These are phyloP conservation scores for Cantharellus anzutake DNA, from an alignment of 768 basidiomycete species.

Conservation along the genomic window DNA sequence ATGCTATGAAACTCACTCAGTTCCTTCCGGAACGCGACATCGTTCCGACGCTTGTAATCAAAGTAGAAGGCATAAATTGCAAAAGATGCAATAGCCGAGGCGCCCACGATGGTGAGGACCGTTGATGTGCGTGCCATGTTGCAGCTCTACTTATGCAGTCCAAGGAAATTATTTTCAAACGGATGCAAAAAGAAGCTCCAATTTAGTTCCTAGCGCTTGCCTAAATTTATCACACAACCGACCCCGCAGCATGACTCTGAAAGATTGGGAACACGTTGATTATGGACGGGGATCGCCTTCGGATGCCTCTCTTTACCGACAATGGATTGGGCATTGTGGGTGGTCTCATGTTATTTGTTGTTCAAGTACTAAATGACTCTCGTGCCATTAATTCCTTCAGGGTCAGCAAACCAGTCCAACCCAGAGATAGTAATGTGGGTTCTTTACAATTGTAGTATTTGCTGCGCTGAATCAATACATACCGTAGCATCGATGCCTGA, in stretches of 20 bases:
- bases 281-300: no score
- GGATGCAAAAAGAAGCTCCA: background rate
- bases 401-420: no score
- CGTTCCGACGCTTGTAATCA: slow-evolving; percentile 84
- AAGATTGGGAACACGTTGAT: background rate
- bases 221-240: background rate
- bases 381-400: no score
- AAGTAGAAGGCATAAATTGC: slow-evolving; percentile 83
- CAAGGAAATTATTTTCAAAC: no score
- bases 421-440: no score
- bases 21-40: slow-evolving; percentile 69
- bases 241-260: background rate
- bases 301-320: background rate
- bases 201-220: background rate
- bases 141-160: no score
- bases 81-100: slow-evolving; percentile 31
- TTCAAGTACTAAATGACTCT: no score
- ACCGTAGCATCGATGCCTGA: background rate
- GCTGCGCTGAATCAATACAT: background rate
- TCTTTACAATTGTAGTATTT: background rate
- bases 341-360: no score
- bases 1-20: slow-evolving; percentile 38
- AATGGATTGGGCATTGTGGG: background rate
- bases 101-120: slow-evolving; percentile 22
- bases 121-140: slow-evolving; percentile 12